Percentiles rank a stretch among this genome's conserved stretches.
These are phyloP conservation scores for Kernera saxatilis DNA, from an alignment of 345 rosid species.

Conservation along the genomic window DNA sequence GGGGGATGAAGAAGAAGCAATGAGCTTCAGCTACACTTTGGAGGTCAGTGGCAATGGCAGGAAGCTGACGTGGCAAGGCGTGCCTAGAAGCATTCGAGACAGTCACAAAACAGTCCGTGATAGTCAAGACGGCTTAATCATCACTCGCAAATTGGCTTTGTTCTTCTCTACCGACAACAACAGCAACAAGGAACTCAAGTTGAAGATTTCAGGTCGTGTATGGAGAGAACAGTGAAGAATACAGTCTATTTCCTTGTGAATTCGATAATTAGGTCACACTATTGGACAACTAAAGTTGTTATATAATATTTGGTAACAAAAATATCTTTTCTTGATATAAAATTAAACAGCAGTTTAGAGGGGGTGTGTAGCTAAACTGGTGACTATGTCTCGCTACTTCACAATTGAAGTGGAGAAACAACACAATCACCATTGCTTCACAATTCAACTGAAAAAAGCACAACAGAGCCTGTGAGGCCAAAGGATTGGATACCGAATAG, in stretches of 20 bases:
- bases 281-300: not conserved
- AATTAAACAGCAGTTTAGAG: not conserved
- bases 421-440: conserved; percentile 23
- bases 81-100: conserved; percentile 38
- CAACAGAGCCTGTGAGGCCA: conserved; percentile 18
- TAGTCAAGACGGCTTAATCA: conserved; percentile 39
- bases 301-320: not conserved
- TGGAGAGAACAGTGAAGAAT: conserved; percentile 39
- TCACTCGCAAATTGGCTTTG: conserved; percentile 43
- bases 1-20: conserved; percentile 45
- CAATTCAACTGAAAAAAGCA: conserved; percentile 16
- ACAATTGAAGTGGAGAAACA: not conserved
- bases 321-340: conserved; percentile 6
- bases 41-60: conserved; percentile 38
- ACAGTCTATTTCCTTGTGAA: not conserved
- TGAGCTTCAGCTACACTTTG: conserved; percentile 35
- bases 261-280: not conserved
- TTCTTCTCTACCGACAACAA: conserved; percentile 35
- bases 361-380: conserved; percentile 8
- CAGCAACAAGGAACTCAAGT: conserved; percentile 38
- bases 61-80: conserved; percentile 35
- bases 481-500: conserved; percentile 5
- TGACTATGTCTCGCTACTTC: conserved; percentile 13
- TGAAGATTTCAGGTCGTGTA: conserved; percentile 48
- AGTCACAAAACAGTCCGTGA: conserved; percentile 33